A percentile compares a stretch with the other conserved stretches of the same genome.
phyloP scores from a whole-genome alignment of 768 basidiomycete species.

The Russula abietina region DNA sequence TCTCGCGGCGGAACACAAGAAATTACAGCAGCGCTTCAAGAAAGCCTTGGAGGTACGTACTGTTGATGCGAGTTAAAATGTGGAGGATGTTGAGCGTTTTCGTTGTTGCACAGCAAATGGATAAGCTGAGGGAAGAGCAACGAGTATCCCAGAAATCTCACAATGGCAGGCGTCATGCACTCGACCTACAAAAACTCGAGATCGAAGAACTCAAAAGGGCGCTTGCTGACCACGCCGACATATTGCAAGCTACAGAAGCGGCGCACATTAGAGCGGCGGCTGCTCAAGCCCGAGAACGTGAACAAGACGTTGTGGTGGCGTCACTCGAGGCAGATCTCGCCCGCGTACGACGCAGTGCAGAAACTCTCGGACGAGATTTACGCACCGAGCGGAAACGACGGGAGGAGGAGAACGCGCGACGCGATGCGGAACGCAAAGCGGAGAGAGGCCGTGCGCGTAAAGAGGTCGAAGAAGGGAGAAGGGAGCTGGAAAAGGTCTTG shows the following conservation, averaged over 20 bases:
- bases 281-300: conserved; percentile 50
- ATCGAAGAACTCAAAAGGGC: conserved; percentile 72
- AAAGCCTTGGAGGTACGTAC: conserved; percentile 59
- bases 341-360: conserved; percentile 70
- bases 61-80: neutral
- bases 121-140: conserved; percentile 58
- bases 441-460: conserved; percentile 42
- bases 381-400: conserved; percentile 62
- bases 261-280: conserved; percentile 49
- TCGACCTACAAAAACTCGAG: conserved; percentile 65
- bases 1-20: conserved; percentile 63
- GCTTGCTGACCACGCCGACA: conserved; percentile 52
- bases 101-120: conserved; percentile 42
- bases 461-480: conserved; percentile 14
- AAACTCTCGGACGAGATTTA: conserved; percentile 72
- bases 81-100: neutral
- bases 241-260: conserved; percentile 56
- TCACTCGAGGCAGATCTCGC: conserved; percentile 65
- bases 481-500: conserved; percentile 42
- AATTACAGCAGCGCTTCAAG: conserved; percentile 60
- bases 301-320: conserved; percentile 59
- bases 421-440: conserved; percentile 39
- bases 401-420: conserved; percentile 49
- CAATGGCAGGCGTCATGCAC: conserved; percentile 63
- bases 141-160: conserved; percentile 58